A percentile compares a stretch with the other conserved stretches of the same genome.
Evolutionary conservation across 495 filamentous ascomycete genomes (phyloP).

Genomic region (Oleoguttula mirabilis): DNA sequence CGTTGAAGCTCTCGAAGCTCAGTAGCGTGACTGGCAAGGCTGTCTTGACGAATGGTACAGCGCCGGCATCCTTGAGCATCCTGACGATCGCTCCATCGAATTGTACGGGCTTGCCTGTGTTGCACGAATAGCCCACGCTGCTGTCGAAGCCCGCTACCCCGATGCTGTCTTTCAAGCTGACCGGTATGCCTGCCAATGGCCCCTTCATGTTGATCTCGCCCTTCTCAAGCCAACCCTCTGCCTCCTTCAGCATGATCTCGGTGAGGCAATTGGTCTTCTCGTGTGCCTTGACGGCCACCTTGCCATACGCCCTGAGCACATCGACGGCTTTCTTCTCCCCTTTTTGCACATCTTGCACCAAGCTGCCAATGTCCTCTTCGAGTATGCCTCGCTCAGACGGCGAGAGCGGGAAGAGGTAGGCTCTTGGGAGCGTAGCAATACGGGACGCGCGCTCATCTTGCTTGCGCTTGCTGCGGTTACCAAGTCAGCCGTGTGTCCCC

Average conservation of each 20-base stretch:
- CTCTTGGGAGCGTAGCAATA: conserved; percentile 50
- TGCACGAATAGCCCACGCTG: conserved; percentile 67
- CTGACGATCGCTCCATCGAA: conserved; percentile 64
- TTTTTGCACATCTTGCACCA: conserved; percentile 68
- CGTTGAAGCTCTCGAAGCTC: conserved; percentile 85
- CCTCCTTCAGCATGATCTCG: conserved; percentile 70
- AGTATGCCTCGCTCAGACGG: conserved; percentile 51
- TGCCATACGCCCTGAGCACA: conserved; percentile 80
- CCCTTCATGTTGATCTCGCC: conserved; percentile 62
- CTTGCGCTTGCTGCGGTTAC: conserved; percentile 61
- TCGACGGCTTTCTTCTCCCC: conserved; percentile 40
- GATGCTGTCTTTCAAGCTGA: conserved; percentile 81
- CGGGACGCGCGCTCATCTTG: conserved; percentile 57
- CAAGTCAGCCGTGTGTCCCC: background rate
- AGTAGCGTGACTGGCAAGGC: conserved; percentile 85
- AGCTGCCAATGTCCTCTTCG: conserved; percentile 58
- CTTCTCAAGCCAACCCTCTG: conserved; percentile 60
- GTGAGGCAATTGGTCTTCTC: conserved; percentile 83
- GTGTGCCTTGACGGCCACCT: conserved; percentile 75
- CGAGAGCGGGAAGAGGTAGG: conserved; percentile 55
- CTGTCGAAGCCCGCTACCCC: conserved; percentile 78
- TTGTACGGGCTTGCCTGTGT: conserved; percentile 50
- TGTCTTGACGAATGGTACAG: conserved; percentile 91
- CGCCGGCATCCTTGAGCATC: conserved; percentile 85
- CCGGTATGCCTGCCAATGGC: conserved; percentile 77